A percentile compares a stretch with the other conserved stretches of the same genome.
Conservation (phyloP, 352 stramenopile species). For the Globisporangium carolinianum region DNA sequence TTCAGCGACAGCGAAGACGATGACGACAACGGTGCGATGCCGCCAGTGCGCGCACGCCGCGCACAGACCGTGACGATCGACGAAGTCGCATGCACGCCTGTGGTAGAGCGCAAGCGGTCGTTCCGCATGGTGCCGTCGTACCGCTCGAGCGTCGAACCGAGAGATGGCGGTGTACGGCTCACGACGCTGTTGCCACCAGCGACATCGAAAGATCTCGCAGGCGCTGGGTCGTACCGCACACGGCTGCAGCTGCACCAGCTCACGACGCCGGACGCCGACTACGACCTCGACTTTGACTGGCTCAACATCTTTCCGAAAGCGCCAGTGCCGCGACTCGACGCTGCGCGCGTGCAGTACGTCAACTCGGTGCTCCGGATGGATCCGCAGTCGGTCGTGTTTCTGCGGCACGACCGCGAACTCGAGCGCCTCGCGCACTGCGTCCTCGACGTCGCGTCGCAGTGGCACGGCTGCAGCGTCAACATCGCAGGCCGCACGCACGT, state of each 20-base stretch:
- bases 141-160: constrained; percentile 6
- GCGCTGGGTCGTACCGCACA: constrained; percentile 1
- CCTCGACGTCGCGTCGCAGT: constrained; percentile 50
- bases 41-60: constrained; percentile 20
- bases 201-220: not conserved
- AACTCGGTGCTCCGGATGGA: constrained; percentile 52
- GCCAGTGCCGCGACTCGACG: constrained; percentile 29
- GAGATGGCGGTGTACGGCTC: not conserved
- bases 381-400: constrained; percentile 43
- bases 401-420: constrained; percentile 45
- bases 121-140: constrained; percentile 15
- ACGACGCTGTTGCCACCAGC: not conserved
- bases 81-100: constrained; percentile 13
- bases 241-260: constrained; percentile 37
- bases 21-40: constrained; percentile 3
- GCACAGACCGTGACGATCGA: constrained; percentile 36
- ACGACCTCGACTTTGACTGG: constrained; percentile 77
- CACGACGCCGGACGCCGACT: constrained; percentile 46
- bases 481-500: constrained; percentile 48
- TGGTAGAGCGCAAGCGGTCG: constrained; percentile 13
- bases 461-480: constrained; percentile 67
- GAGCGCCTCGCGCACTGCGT: constrained; percentile 42
- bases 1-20: constrained; percentile 21
- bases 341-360: constrained; percentile 44
- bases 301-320: constrained; percentile 76